A percentile compares a stretch with the other conserved stretches of the same genome.
These are phyloP conservation scores for Lasiosphaeria ovina DNA, from an alignment of 495 filamentous ascomycete genomes.

Conservation along the genomic window DNA sequence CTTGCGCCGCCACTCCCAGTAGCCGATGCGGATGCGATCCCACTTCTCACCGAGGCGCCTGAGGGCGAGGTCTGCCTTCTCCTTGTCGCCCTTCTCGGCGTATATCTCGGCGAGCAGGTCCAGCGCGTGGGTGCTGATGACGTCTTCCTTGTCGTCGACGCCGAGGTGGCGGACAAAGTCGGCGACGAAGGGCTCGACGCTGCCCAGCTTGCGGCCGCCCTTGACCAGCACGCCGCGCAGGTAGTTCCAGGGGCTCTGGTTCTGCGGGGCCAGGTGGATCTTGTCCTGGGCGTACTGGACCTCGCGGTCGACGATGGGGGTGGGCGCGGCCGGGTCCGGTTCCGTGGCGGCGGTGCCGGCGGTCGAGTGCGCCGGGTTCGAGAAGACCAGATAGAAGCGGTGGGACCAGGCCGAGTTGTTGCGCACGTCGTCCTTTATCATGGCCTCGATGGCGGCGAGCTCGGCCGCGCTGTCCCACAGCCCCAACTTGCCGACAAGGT, in stretches of 20 bases:
- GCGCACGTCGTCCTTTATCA: slow-evolving; percentile 75
- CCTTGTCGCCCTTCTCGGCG: slow-evolving; percentile 56
- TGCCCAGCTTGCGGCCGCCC: slow-evolving; percentile 53
- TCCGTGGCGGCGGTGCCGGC: slow-evolving; percentile 45
- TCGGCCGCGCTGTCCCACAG: slow-evolving; percentile 59
- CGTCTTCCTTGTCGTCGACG: slow-evolving; percentile 43
- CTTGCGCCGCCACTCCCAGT: slow-evolving; percentile 79
- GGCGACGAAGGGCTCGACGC: slow-evolving; percentile 61
- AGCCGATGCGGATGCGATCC: slow-evolving; percentile 86
- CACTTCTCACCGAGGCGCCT: slow-evolving; percentile 76
- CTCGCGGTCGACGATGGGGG: slow-evolving; percentile 70
- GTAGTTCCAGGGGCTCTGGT: slow-evolving; percentile 92
- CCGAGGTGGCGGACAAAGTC: slow-evolving; percentile 59
- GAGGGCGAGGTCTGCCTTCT: slow-evolving; percentile 62
- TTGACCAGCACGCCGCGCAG: slow-evolving; percentile 72
- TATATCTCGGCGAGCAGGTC: slow-evolving; percentile 85
- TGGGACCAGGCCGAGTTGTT: slow-evolving; percentile 99
- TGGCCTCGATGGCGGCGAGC: slow-evolving; percentile 62
- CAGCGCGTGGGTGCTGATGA: slow-evolving; percentile 81
- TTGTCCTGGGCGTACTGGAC: slow-evolving; percentile 66
- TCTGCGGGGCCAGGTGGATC: slow-evolving; percentile 81
- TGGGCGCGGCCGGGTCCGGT: slow-evolving; percentile 50
- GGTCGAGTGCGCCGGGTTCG: slow-evolving; percentile 53
- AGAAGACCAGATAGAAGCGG: slow-evolving; percentile 87
- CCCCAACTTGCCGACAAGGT: slow-evolving; percentile 78